Evolutionary conservation across 2,329 filamentous ascomycete genomes (phyloP), one percentile per base, ranked within the genome.

Genomic region (Pyricularia pennisetigena): DNA sequence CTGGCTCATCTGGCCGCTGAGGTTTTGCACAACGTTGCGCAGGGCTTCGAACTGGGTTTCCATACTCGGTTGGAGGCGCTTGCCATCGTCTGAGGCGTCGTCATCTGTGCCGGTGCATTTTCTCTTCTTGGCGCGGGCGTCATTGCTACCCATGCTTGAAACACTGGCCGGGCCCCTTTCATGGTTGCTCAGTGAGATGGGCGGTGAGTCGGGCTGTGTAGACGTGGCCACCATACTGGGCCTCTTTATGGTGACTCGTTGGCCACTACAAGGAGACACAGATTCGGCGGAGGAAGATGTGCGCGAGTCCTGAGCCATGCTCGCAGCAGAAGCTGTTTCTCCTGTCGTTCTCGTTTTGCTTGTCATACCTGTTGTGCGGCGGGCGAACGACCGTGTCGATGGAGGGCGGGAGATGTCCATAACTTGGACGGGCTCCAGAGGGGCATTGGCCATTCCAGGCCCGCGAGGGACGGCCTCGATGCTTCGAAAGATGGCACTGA

Each of bases 11-110:
- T 66, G 64, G 4, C 64, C 35, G 12, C 4, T 26, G 35, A 68
- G 23, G n/a, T 69, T 69, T 59, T 71, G 29, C 16, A 62, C 66
- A 16, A 70, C 66, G 20, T 29, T 68, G n/a, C 69, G 66, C 14
- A 71, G 57, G 23, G 66, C 54, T 16, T 32, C 32, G 23, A 70
- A 35, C 64, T 71, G 68, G 24, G 29, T 65, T 29, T 68, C 24
- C 30, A 61, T 62, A 12, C 28, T 28, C 3, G 59, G 57, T 9
- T 10, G 59, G 59, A 5, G 14, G 7, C 41, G 41, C 5, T 49
- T 65, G 41, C 16, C 20, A 16, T 20, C 24, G 63, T 5, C 10
- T 20, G 63, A 20, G n/a, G 30, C 29, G 62, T n/a, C 23, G 20
- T 65, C 32, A 16, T 62, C 59, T 28, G 24, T 28, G 24, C 24